phyloP scores from a whole-genome alignment of 2,329 filamentous ascomycete species.

The Trichophyton benhamiae region DNA sequence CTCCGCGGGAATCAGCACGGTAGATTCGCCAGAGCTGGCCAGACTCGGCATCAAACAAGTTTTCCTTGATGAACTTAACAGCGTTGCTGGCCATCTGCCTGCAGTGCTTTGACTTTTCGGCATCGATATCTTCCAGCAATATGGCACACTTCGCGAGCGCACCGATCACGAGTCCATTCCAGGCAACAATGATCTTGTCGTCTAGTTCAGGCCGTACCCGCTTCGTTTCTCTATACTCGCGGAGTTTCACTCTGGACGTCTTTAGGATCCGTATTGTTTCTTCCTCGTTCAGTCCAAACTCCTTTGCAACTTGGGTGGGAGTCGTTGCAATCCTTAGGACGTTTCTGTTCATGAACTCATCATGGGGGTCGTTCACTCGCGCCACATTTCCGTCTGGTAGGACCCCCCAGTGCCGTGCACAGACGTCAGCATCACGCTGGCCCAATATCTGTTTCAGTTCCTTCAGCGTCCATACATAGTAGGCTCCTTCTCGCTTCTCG shows the following conservation, averaged over 20 bases:
- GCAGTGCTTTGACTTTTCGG: slow-evolving; percentile 48
- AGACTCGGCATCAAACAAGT: slow-evolving; percentile 56
- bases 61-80: slow-evolving; percentile 56
- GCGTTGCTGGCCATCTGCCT: slow-evolving; percentile 54
- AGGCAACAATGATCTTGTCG: slow-evolving; percentile 74
- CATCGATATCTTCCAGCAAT: slow-evolving; percentile 50
- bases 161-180: slow-evolving; percentile 80
- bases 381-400: slow-evolving; percentile 74
- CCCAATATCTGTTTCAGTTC: slow-evolving; percentile 71
- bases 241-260: slow-evolving; percentile 54
- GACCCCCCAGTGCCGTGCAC: slow-evolving; percentile 75
- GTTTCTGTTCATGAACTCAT: slow-evolving; percentile 91
- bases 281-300: slow-evolving; percentile 59
- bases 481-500: slow-evolving; percentile 81
- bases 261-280: slow-evolving; percentile 58
- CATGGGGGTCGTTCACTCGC: slow-evolving; percentile 70
- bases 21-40: slow-evolving; percentile 63
- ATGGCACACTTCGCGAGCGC: slow-evolving; percentile 65
- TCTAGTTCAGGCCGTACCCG: slow-evolving; percentile 68
- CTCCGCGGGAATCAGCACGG: slow-evolving; percentile 50
- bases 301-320: slow-evolving; percentile 55
- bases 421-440: slow-evolving; percentile 55
- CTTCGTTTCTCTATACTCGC: slow-evolving; percentile 58
- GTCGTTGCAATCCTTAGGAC: slow-evolving; percentile 63
- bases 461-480: slow-evolving; percentile 83